These are phyloP conservation scores for Boletus patriciae DNA, from an alignment of 768 basidiomycete genomes.

Conservation along the genomic window DNA sequence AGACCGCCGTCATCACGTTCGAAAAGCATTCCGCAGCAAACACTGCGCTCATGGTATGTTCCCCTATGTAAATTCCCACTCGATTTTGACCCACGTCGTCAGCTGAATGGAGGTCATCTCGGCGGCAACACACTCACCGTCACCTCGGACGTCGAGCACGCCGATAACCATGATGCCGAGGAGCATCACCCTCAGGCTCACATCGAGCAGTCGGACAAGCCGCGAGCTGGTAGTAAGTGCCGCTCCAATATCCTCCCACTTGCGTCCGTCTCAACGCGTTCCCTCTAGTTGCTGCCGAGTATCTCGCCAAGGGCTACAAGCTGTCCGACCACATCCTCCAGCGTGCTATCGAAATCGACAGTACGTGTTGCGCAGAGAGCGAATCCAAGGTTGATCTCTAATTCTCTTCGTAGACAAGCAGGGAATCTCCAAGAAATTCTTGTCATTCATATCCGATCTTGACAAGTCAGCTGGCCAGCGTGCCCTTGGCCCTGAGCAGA, in stretches of 20 bases:
- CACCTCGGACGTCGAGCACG: conserved; percentile 62
- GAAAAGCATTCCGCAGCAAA: conserved; percentile 81
- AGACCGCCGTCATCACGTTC: conserved; percentile 73
- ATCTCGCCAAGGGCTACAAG: conserved; percentile 85
- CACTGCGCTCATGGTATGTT: conserved; percentile 76
- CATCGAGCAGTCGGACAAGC: conserved; percentile 88
- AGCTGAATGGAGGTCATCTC: conserved; percentile 77
- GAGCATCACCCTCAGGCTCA: conserved; percentile 36
- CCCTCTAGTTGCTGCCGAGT: conserved; percentile 80
- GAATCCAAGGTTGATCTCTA: not conserved
- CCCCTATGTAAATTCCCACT: too few relatives aligned
- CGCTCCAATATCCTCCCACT: not conserved
- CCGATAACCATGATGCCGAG: conserved; percentile 49
- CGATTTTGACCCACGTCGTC: not conserved
- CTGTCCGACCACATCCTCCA: conserved; percentile 78
- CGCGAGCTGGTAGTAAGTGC: conserved; percentile 73
- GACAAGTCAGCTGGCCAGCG: conserved; percentile 70
- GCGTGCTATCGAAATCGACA: conserved; percentile 78
- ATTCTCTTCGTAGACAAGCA: conserved; percentile 53
- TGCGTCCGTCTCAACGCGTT: not conserved
- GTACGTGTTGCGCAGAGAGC: conserved; percentile 34
- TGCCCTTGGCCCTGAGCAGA: conserved; percentile 78
- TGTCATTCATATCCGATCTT: conserved; percentile 71
- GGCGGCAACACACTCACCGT: conserved; percentile 72
- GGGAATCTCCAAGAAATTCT: conserved; percentile 86